Base-by-base conservation (phyloP, 2,329 filamentous ascomycete species). In the Zarea fungicola region DNA sequence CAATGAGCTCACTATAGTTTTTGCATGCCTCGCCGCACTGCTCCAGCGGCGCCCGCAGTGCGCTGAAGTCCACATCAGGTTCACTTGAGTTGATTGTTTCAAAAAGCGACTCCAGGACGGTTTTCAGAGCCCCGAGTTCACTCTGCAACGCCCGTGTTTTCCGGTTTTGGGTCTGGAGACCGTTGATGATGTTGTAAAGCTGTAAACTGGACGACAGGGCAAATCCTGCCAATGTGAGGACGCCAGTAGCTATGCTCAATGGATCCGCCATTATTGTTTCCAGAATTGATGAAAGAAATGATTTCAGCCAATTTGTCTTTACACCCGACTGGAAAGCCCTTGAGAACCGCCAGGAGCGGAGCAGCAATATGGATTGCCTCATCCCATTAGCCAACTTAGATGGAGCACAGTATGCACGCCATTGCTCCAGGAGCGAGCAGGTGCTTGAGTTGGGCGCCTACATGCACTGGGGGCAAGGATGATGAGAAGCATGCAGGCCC, bases 201-300 rank as follows among this genome's bases (percentile, higher is more conserved):
- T 41, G 18, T 22, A 41, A 19, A 8, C 8, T n/a, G 26, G 21
- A 41, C 16, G 21, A 25, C 19, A 41, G 21, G 19, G 37, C 13
- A 14, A 41, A 41, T 3, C 37, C 37, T 7, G 19, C 37, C 37
- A 41, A 19, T 25, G 37, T 41, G 37, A 41, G 23, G 21, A 41
- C 37, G 18, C 19, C 37, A 22, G 19, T 25, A 41, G 37, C 26
- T 19, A 41, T 41, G 37, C 37, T 41, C 25, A 41, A 19, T 28
- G 37, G 37, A 14, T 41, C 37, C 37, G n/a, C n/a, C n/a, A 41
- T 41, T 16, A 22, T 25, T n/a, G 37, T 19, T 41, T 41, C n/a
- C n/a, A 7, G 16, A 41, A 18, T 41, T 23, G 37, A n/a, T 8
- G 37, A 41, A 22, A 19, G n/a, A 8, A 41, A 28, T 28, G 21